Percentiles rank a stretch among this genome's conserved stretches.
phyloP scores from a whole-genome alignment of 495 filamentous ascomycete species.

The Neurospora intermedia region DNA sequence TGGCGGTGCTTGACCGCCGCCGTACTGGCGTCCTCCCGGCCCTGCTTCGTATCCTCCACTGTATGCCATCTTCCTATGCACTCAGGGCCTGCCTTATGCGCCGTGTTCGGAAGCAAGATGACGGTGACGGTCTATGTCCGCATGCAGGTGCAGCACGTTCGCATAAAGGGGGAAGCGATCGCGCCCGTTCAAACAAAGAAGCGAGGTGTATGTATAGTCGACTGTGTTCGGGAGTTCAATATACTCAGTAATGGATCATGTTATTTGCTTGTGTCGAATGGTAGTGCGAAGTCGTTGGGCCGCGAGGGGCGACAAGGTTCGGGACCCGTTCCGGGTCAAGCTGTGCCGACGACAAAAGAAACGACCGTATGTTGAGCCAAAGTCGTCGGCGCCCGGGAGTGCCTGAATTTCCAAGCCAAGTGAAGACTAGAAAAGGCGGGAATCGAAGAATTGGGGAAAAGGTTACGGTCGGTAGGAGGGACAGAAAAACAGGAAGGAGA shows the following conservation, averaged over 20 bases:
- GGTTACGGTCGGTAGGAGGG: neutral
- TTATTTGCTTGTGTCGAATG: neutral
- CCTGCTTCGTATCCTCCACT: constrained; percentile 35
- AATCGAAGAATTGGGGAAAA: neutral
- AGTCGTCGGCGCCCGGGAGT: neutral
- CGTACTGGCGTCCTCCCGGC: constrained; percentile 32
- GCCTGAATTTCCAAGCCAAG: neutral
- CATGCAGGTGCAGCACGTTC: neutral
- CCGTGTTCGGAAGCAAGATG: neutral
- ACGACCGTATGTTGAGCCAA: neutral
- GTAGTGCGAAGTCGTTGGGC: neutral
- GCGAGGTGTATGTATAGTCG: neutral
- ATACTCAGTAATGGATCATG: neutral
- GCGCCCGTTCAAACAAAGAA: neutral
- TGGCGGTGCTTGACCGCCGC: constrained; percentile 33
- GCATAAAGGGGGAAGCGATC: neutral
- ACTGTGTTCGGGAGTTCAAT: neutral
- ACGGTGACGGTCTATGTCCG: neutral
- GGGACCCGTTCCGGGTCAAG: neutral
- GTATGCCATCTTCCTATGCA: constrained; percentile 30
- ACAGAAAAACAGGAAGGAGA: neutral
- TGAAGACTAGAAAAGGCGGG: neutral
- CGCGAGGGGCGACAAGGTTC: neutral
- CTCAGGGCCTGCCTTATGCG: constrained; percentile 7
- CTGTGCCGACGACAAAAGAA: neutral